Base-by-base conservation (phyloP, 352 stramenopile genomes). In the Phytophthora chlamydospora region DNA sequence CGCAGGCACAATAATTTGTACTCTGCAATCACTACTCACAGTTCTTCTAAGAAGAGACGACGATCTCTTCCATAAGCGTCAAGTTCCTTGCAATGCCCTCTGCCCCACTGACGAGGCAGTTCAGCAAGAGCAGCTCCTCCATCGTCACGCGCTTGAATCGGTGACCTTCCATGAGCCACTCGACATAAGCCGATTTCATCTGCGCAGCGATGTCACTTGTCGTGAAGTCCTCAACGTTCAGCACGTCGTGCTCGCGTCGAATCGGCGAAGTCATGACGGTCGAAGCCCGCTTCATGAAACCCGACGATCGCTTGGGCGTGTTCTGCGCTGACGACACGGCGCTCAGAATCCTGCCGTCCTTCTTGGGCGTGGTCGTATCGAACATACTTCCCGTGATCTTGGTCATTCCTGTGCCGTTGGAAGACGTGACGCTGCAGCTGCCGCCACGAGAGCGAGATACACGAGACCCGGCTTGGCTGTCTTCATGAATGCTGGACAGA, bases 141-240 rank as follows among this genome's bases (percentile, higher is more conserved):
- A 94, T 92, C 24, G 80, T 80, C 10, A 92, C 80, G 36, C 80
- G 80, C 49, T 93, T 80, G 62, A 83, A 93, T 12, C 83, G 81
- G 19, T 83, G 75, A 32, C 66, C 76, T 65, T 91, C 85, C 78
- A 94, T 84, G 14, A 93, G 68, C 81, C 81, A 91, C 71, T 90
- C 80, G 8, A 91, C 80, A 40, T 92, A 93, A 6, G 82, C 76
- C 42, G 78, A 66, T 50, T 91, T 91, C 80, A 95, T 90, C 43
- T 75, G 62, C 9, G 67, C 62, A 0, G 85, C 83, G 21, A 91
- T 90, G 27, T 93, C 83, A 31, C 70, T 73, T 6, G 90, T 75
- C 10, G 71, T 83, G 36, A 94, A 94, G 54, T 91, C 85, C 33
- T 90, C 84, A 2, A 94, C 80, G 57, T 93, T 93, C 8, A 93